These are phyloP conservation scores for Puccinellia tenuiflora DNA, from an alignment of 176 grass and related monocot genomes.

Conservation along the genomic window DNA sequence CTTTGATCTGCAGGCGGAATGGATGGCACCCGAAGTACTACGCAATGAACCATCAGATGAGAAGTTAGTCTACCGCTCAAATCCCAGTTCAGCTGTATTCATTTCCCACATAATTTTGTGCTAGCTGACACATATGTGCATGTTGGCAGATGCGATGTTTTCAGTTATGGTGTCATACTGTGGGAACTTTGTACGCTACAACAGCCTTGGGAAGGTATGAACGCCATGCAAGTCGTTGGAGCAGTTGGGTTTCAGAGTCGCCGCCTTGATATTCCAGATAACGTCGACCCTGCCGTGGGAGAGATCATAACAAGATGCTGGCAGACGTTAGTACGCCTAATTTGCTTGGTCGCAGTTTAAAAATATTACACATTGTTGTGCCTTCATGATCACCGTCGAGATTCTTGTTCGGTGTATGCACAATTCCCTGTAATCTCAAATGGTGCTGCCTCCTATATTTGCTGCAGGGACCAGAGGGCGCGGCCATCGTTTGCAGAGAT, in stretches of 20 bases:
- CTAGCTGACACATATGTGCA: constrained; percentile 17
- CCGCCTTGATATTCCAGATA: constrained; percentile 85
- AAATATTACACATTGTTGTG: neutral
- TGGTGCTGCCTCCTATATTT: neutral
- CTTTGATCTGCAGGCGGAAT: constrained; percentile 73
- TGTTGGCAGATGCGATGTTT: constrained; percentile 84
- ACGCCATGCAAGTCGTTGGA: constrained; percentile 97
- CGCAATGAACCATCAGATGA: constrained; percentile 93
- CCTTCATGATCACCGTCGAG: neutral
- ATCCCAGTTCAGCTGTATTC: neutral
- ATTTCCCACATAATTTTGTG: neutral
- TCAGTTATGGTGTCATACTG: constrained; percentile 93
- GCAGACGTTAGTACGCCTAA: constrained; percentile 80
- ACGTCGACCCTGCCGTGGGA: constrained; percentile 65
- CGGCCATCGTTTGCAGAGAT: constrained; percentile 92
- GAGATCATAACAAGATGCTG: constrained; percentile 78
- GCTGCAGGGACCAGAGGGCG: constrained; percentile 68
- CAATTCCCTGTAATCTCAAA: neutral
- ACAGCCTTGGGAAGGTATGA: constrained; percentile 99
- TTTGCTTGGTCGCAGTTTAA: constrained; percentile 9
- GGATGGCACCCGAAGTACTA: constrained; percentile 99
- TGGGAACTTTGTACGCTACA: constrained; percentile 95
- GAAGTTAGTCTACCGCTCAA: constrained; percentile 57
- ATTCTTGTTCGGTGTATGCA: neutral
- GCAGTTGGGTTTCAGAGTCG: constrained; percentile 97